Base-by-base conservation (phyloP, 1,284 basidiomycete species). In the Porogramme epimiltina region DNA sequence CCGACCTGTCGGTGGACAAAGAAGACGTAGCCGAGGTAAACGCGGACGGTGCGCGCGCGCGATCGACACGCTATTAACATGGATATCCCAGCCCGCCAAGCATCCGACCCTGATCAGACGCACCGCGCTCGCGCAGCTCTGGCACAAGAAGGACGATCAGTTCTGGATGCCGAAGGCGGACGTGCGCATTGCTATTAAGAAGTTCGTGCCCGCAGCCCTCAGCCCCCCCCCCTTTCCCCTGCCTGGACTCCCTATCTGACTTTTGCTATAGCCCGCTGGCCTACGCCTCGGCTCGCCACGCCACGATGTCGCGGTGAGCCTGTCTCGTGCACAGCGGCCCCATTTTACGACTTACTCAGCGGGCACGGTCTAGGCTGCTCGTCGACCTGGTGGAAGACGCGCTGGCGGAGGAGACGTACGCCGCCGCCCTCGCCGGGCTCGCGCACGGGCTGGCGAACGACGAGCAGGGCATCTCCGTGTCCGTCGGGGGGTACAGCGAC, bases 351-450 rank as follows among this genome's bases (percentile, higher is more conserved):
- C n/a, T n/a, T n/a, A 36, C 28, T 31, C 28, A 31, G 28, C 28
- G 28, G 9, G 28, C 15, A 8, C 28, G 9, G 13, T 18, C 10
- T 6, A 68, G 65, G 5, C 49, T 66, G 10, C 34, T 65, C 18
- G 58, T 56, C 1, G 65, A 72, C 42, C 66, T 74, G 1, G 62
- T 72, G 24, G 62, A 66, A 15, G 67, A 69, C 45, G 60, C 65
- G 1, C 58, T 69, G 0, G 58, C 66, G 2, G 65, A 63, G 45
- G 45, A 65, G 58, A 76, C 81, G 4, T 89, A 89, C 65, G 84
- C 84, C 60, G 85, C 86, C 9, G 75, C 79, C 48, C 72, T 88
- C n/a, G 86, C 86, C 5, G 85, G 84, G 3, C 70, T 87, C 49
- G 69, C 70, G 28, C 87, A 83, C 70, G 70, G 68, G 49, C 66